A percentile compares a stretch with the other conserved stretches of the same genome.
These are phyloP conservation scores for Lonicera japonica DNA, from an alignment of 129 eudicot species.

Conservation along the genomic window DNA sequence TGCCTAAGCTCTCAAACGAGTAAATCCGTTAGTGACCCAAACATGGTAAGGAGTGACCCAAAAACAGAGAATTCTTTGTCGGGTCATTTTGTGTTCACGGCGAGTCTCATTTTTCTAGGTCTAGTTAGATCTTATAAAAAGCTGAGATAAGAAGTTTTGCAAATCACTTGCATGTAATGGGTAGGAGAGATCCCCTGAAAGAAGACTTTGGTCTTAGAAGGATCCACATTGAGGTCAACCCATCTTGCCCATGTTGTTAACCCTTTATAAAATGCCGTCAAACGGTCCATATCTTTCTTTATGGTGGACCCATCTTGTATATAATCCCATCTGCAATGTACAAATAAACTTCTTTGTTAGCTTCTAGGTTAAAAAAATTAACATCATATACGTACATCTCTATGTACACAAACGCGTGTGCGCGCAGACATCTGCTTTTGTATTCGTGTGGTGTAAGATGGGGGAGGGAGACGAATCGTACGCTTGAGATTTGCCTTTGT, in stretches of 20 bases:
- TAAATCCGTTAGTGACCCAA: too few species aligned
- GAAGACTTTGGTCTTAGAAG: slow-evolving; percentile 61
- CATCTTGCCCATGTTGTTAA: slow-evolving; percentile 71
- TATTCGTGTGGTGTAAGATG: neutral
- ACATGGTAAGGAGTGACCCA: too few species aligned
- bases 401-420: neutral
- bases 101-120: too few species aligned
- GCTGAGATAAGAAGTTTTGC: neutral
- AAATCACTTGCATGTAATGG: slow-evolving; percentile 44
- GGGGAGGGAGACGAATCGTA: slow-evolving; percentile 9
- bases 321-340: slow-evolving; percentile 57
- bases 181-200: slow-evolving; percentile 76
- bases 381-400: neutral
- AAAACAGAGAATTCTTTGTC: too few species aligned
- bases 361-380: neutral
- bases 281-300: slow-evolving; percentile 57
- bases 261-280: slow-evolving; percentile 56
- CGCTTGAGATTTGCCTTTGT: slow-evolving; percentile 53
- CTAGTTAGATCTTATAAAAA: too few species aligned
- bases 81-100: too few species aligned
- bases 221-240: slow-evolving; percentile 55
- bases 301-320: slow-evolving; percentile 53
- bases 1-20: too few species aligned
- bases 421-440: too few species aligned
- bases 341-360: neutral